Evolutionary conservation across 345 rosid species (phyloP).

Genomic region (Kandelia obovata): DNA sequence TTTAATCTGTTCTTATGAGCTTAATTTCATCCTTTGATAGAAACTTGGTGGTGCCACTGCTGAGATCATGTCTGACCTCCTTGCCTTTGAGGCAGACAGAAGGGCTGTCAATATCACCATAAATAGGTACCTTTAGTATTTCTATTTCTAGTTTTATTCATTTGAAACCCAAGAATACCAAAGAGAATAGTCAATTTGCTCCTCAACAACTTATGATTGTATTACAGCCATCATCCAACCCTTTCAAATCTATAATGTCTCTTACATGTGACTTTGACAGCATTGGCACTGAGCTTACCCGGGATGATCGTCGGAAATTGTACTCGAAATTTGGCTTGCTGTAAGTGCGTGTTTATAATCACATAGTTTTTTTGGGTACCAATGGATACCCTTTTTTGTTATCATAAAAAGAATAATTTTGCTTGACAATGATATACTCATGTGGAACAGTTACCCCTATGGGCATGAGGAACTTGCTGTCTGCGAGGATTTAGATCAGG

Average conservation of each 20-base stretch:
- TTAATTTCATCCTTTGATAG: constrained; percentile 26
- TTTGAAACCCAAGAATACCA: background rate
- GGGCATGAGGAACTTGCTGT: constrained; percentile 91
- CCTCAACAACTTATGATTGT: too few species aligned
- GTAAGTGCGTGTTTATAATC: constrained; percentile 36
- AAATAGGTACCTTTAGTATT: constrained; percentile 50
- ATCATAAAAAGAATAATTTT: background rate
- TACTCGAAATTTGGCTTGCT: constrained; percentile 94
- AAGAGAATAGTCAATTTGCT: too few species aligned
- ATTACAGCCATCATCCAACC: too few species aligned
- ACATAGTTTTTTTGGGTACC: too few species aligned
- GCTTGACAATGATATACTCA: constrained; percentile 4
- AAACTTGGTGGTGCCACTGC: constrained; percentile 99
- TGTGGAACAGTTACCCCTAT: constrained; percentile 58
- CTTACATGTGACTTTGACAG: constrained; percentile 29
- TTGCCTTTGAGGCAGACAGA: constrained; percentile 95
- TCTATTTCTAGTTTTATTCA: too few species aligned
- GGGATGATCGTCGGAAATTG: constrained; percentile 94
- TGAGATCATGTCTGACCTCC: constrained; percentile 97
- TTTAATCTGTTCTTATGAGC: constrained; percentile 9
- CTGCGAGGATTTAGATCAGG: constrained; percentile 90
- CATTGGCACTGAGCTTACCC: constrained; percentile 98
- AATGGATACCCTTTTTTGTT: too few species aligned
- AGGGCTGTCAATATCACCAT: constrained; percentile 95
- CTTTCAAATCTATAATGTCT: too few species aligned